Evolutionary conservation across 108 stramenopile genomes (phyloP).

Genomic region (Cyclotella sp.): DNA sequence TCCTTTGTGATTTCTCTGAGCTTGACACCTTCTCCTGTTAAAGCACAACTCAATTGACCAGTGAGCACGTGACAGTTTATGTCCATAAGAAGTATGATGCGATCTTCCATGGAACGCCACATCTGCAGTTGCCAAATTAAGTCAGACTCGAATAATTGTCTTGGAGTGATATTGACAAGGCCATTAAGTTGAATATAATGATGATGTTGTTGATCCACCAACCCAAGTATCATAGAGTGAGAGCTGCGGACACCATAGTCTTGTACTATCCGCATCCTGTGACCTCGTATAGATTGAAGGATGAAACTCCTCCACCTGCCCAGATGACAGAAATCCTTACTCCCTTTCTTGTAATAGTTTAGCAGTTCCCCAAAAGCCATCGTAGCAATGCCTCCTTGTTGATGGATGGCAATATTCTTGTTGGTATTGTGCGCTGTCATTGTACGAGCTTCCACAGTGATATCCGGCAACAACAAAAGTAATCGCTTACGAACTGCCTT

Average conservation of each 20-base stretch:
- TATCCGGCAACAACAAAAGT: background rate
- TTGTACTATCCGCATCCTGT: too few species aligned
- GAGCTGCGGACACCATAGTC: too few species aligned
- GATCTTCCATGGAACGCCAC: background rate
- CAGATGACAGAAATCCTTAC: background rate
- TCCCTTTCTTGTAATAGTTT: background rate
- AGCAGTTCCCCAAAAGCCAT: background rate
- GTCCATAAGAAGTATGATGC: too few species aligned
- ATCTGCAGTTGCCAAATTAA: background rate
- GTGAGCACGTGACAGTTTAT: too few species aligned
- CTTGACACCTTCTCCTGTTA: background rate
- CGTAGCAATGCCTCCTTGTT: background rate
- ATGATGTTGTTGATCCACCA: background rate
- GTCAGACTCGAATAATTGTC: background rate
- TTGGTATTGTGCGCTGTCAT: background rate
- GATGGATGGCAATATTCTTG: background rate
- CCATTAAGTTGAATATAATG: background rate
- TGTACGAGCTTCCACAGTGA: background rate
- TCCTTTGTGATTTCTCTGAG: slow-evolving; percentile 6
- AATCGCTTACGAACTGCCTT: background rate
- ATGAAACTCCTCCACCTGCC: too few species aligned
- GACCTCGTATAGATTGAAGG: too few species aligned
- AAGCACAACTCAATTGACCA: background rate
- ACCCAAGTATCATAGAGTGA: too few species aligned
- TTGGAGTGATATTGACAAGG: background rate